Base-by-base conservation (phyloP, 1,284 basidiomycete genomes). In the Binderoboletus segoi region DNA sequence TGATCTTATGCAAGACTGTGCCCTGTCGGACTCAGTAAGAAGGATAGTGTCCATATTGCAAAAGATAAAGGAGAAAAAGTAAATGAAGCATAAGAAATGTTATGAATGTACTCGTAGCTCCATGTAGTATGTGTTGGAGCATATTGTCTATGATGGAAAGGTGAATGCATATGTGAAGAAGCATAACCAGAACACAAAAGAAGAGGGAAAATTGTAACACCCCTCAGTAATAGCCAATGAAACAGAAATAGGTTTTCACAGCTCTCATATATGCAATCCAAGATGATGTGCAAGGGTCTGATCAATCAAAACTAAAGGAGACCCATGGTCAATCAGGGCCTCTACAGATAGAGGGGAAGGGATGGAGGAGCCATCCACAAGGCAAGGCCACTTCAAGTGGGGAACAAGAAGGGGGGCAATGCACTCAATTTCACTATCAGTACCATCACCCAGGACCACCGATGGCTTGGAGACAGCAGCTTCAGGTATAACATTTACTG, bases 291-390 rank as follows among this genome's bases (percentile, higher is more conserved):
- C 40, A 24, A 41, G 6, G 4, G 3, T 5, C 11, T 24, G 1
- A 41, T 41, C 40, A 41, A 41, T 41, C 40, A 41, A 42, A 57
- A 57, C 55, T 53, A 57, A 2, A 7, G 47, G 40, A 0, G 43
- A 57, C 6, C 47, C 47, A 16, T 53, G 11, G 13, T 57, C 56
- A 57, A 57, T 57, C 5, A 57, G 48, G 0, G 38, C 26, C 2
- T 42, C 13, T 0, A 51, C 32, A 13, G 18, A 15, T 7, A 53
- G 8, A 0, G 42, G 47, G 3, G 16, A 15, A 6, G 30, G 4
- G 12, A 24, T 1, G 1, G 15, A 12, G 5, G 55, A 40, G 1
- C 55, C 41, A 21, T 21, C 10, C 3, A 53, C 3, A 12, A 8
- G 6, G 12, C 51, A 57, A 0, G 16, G 1, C 44, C 48, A 58